Conservation (phyloP, 2,329 filamentous ascomycete species). For the Colletotrichum horii region DNA sequence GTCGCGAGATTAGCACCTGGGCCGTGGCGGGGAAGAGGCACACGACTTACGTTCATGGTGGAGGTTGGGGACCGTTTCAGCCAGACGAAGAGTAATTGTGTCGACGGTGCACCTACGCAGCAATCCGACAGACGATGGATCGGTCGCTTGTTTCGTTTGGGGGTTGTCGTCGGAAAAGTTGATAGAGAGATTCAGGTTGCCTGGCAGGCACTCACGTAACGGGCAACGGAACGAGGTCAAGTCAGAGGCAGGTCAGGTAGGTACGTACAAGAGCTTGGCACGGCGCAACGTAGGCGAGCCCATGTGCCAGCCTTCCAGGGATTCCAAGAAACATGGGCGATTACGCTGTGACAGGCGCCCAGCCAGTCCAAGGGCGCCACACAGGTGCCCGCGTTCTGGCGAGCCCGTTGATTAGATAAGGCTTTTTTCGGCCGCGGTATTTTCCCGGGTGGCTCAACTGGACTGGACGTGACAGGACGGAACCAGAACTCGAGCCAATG, state of each 20-base stretch:
- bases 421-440: background rate
- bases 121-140: background rate
- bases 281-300: background rate
- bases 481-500: slow-evolving; percentile 29
- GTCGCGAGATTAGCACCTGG: slow-evolving; percentile 18
- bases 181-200: slow-evolving; percentile 3
- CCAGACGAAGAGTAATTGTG: background rate
- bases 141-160: background rate
- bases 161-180: slow-evolving; percentile 8
- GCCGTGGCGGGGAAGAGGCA: slow-evolving; percentile 6
- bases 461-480: background rate
- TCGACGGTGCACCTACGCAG: background rate
- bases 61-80: background rate
- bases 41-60: slow-evolving; percentile 62
- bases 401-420: slow-evolving; percentile 30
- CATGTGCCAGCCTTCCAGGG: slow-evolving; percentile 5
- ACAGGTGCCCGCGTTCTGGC: background rate
- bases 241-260: background rate
- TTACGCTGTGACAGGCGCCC: slow-evolving; percentile 4
- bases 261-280: slow-evolving; percentile 20
- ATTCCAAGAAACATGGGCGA: slow-evolving; percentile 1
- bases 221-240: background rate
- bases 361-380: background rate
- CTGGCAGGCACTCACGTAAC: slow-evolving; percentile 15
- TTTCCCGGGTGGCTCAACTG: slow-evolving; percentile 27